Evolutionary conservation across 495 filamentous ascomycete genomes (phyloP).

Genomic region (Sphaerosporella brunnea): DNA sequence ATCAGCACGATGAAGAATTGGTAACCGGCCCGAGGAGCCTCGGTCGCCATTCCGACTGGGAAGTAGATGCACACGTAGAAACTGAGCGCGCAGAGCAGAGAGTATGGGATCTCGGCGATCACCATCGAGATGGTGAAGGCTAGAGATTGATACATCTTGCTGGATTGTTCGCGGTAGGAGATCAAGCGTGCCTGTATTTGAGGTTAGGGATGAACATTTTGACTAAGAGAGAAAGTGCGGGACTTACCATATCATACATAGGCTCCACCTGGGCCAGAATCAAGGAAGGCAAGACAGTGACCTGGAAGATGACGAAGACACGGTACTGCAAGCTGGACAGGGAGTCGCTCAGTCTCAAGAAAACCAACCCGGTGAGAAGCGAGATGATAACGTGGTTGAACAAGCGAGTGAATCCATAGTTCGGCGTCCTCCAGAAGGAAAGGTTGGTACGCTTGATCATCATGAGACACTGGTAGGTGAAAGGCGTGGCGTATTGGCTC

Average conservation of each 20-base stretch:
- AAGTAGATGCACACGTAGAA: conserved; percentile 67
- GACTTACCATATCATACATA: conserved; percentile 42
- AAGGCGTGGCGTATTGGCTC: conserved; percentile 56
- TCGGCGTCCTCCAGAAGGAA: conserved; percentile 54
- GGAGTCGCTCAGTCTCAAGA: conserved; percentile 48
- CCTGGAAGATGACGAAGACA: conserved; percentile 71
- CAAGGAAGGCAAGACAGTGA: conserved; percentile 56
- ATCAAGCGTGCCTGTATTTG: conserved; percentile 44
- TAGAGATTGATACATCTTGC: conserved; percentile 59
- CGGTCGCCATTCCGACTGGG: conserved; percentile 44
- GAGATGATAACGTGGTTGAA: conserved; percentile 60
- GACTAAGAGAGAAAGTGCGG: conserved; percentile 48
- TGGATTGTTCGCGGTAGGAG: conserved; percentile 56
- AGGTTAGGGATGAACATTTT: conserved; percentile 70
- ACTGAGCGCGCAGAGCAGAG: conserved; percentile 48
- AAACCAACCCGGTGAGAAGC: conserved; percentile 56
- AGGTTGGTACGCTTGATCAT: conserved; percentile 48
- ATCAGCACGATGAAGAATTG: conserved; percentile 63
- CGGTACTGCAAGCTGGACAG: conserved; percentile 54
- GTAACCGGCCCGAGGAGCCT: conserved; percentile 47
- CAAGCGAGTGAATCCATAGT: conserved; percentile 60
- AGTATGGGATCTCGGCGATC: conserved; percentile 60
- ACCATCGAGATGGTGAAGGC: conserved; percentile 56
- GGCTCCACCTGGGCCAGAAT: conserved; percentile 64
- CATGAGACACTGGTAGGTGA: conserved; percentile 50